Conservation (phyloP, 352 stramenopile species). For the Globisporangium mamillatum region DNA sequence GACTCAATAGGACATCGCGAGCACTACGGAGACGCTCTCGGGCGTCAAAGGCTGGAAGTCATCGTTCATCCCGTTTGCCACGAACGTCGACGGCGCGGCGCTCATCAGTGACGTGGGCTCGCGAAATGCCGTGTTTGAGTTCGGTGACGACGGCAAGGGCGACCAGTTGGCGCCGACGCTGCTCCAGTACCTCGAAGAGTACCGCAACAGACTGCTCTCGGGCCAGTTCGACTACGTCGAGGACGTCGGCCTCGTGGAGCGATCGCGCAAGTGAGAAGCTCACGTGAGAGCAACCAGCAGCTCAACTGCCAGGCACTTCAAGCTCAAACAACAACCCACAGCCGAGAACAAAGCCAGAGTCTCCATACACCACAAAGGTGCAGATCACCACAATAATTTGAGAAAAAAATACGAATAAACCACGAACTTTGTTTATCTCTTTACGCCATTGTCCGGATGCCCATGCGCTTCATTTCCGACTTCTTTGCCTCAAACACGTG, state of each 20-base stretch:
- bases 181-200: slow-evolving; percentile 72
- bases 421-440: neutral
- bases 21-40: slow-evolving; percentile 42
- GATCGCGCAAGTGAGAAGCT: slow-evolving; percentile 48
- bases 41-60: slow-evolving; percentile 52
- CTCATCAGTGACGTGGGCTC: slow-evolving; percentile 52
- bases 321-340: neutral
- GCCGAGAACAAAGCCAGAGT: neutral
- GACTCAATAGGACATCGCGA: slow-evolving; percentile 47
- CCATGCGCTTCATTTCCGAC: slow-evolving; percentile 65
- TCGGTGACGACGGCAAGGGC: slow-evolving; percentile 60
- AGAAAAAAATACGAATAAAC: slow-evolving; percentile 12
- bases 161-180: slow-evolving; percentile 49
- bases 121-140: slow-evolving; percentile 67
- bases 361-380: neutral
- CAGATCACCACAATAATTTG: slow-evolving; percentile 5
- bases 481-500: slow-evolving; percentile 21
- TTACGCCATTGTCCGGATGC: slow-evolving; percentile 56
- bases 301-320: neutral
- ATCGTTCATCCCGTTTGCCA: slow-evolving; percentile 68
- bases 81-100: slow-evolving; percentile 61
- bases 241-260: slow-evolving; percentile 78
- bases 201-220: slow-evolving; percentile 78
- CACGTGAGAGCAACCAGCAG: neutral
- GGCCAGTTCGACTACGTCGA: slow-evolving; percentile 83